Percentiles rank a stretch among this genome's conserved stretches.
Evolutionary conservation across 2,329 filamentous ascomycete genomes (phyloP).

Genomic region (Epichloe sp.): DNA sequence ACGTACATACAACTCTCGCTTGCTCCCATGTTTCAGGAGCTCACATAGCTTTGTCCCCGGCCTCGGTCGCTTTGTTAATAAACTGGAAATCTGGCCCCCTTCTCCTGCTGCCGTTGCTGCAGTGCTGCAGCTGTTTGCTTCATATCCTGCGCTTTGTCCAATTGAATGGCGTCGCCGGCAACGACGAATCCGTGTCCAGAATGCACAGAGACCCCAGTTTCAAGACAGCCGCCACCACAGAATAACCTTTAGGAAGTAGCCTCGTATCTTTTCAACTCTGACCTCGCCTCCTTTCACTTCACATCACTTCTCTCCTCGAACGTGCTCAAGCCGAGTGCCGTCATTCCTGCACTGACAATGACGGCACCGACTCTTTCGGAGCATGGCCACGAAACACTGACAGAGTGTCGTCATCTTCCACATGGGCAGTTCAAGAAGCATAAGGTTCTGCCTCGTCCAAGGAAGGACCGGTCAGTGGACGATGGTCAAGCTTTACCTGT

Average conservation of each 20-base stretch:
- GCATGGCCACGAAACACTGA: conserved; percentile 14
- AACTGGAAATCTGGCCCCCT: background rate
- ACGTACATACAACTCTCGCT: background rate
- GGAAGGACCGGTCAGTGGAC: conserved; percentile 13
- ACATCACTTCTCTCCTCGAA: conserved; percentile 5
- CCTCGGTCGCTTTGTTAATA: background rate
- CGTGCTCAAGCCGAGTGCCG: conserved; percentile 15
- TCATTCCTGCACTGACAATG: conserved; percentile 19
- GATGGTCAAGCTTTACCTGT: conserved; percentile 13
- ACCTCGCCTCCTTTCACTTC: background rate
- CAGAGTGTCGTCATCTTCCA: conserved; percentile 14
- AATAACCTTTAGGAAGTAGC: conserved; percentile 1
- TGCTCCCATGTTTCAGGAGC: conserved; percentile 6
- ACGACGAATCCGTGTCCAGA: conserved; percentile 6
- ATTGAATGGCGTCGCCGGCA: conserved; percentile 9
- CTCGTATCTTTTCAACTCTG: background rate
- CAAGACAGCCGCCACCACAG: conserved; percentile 9
- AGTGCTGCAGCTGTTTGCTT: conserved; percentile 1
- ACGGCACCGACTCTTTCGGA: conserved; percentile 16
- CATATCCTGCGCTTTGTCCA: conserved; percentile 2
- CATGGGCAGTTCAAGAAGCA: conserved; percentile 33
- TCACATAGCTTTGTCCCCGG: conserved; percentile 1
- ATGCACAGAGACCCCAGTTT: conserved; percentile 10
- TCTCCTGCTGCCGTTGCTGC: background rate
- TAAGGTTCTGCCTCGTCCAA: conserved; percentile 28